Base-by-base conservation (phyloP, 2,329 filamentous ascomycete genomes). In the Scedosporium apiospermum region DNA sequence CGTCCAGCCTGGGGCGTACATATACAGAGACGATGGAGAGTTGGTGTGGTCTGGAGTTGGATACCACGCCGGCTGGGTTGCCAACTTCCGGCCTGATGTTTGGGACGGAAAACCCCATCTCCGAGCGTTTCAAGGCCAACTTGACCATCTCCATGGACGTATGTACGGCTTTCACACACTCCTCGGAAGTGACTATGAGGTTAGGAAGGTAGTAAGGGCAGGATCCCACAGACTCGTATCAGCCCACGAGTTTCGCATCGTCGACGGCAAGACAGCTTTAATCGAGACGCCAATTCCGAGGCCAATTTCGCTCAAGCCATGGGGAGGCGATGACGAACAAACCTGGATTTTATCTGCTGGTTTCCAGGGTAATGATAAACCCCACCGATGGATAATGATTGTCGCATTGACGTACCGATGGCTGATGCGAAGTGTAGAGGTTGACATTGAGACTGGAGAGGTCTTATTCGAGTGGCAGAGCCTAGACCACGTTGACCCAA, bases 1-100 rank as follows among this genome's bases (percentile, higher is more conserved):
- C 2, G 75, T 76, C 4, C 82, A 84, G 69, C 74, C 80, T 1
- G 80, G 73, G 0, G 78, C 82, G 0, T 85, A 85, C 67, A 84
- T 85, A 65, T 79, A 83, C 66, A 75, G 76, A 6, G 77, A 82
- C 65, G 71, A 81, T 38, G 82, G 82, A 1, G 80, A 84, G 58
- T 73, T 85, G 0, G 73, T 85, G 23, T 85, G 82, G 82, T 84
- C 82, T 0, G 42, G 62, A 23, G 21, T 61, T 4, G 63, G 63
- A 26, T 64, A 61, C 62, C 46, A 41, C 27, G 51, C 58, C 6
- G 63, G 63, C 9, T 61, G 58, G 62, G 53, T 58, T 10, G 62
- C 62, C 51, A 61, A 63, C 46, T 65, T 65, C 21, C 57, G 63
- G 4, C 27, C 55, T 21, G 62, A 57, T 6, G 46, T 30, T 14